Conservation (phyloP, 768 basidiomycete genomes). For the Pulveroboletus sp. region DNA sequence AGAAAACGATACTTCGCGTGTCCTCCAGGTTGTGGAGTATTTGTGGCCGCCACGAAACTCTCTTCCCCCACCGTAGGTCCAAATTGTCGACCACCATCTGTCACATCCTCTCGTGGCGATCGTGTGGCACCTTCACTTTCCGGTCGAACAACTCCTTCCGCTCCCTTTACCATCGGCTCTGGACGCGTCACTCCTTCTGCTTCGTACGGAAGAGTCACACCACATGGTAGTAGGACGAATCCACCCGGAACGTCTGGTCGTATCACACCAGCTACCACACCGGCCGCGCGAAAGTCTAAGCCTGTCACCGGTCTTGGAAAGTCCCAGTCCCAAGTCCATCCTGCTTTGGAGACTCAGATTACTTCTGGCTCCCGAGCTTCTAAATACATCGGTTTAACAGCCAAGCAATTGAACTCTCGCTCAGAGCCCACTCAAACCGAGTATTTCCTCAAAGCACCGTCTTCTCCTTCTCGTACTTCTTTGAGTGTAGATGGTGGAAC, state of each 20-base stretch:
- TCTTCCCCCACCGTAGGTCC: constrained; percentile 66
- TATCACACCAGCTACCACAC: constrained; percentile 40
- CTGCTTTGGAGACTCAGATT: constrained; percentile 40
- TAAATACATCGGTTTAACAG: constrained; percentile 80
- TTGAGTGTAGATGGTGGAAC: constrained; percentile 36
- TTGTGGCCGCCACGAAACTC: constrained; percentile 79
- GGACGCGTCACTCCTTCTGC: constrained; percentile 59
- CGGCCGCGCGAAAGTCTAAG: constrained; percentile 29
- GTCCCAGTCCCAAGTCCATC: constrained; percentile 27
- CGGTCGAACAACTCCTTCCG: constrained; percentile 44
- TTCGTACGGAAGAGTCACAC: constrained; percentile 41
- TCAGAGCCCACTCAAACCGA: constrained; percentile 16
- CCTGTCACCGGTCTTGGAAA: constrained; percentile 29
- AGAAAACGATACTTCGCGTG: constrained; percentile 86
- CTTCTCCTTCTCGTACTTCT: constrained; percentile 34
- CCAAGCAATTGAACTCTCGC: constrained; percentile 65
- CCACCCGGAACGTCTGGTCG: constrained; percentile 38
- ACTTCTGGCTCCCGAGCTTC: constrained; percentile 83
- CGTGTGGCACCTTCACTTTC: constrained; percentile 40
- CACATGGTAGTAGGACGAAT: constrained; percentile 28
- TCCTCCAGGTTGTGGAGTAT: constrained; percentile 84
- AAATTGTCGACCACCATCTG: constrained; percentile 67
- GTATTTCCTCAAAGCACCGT: constrained; percentile 25
- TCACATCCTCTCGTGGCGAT: constrained; percentile 62
- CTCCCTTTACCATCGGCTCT: constrained; percentile 30